Conservation (phyloP, 306 rosid species). For the Cicer chorassanicum region DNA sequence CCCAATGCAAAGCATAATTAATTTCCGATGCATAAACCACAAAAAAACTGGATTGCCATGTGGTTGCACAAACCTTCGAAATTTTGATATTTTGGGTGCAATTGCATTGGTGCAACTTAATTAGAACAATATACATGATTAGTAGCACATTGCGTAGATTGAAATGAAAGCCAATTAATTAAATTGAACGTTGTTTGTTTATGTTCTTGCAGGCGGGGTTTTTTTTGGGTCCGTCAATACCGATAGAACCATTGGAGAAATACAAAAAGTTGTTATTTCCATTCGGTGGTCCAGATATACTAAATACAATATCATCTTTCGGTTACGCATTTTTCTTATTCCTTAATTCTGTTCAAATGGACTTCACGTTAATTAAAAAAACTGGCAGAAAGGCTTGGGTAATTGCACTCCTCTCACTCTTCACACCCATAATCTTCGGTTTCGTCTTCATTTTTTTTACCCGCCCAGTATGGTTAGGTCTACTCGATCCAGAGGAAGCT, state of each 20-base stretch:
- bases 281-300: constrained; percentile 39
- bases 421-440: background rate
- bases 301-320: constrained; percentile 29
- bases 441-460: accelerated
- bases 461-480: accelerated
- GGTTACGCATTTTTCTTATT: constrained; percentile 52
- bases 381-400: constrained; percentile 52
- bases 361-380: constrained; percentile 44
- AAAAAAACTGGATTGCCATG: too few species aligned
- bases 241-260: background rate
- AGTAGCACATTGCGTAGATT: too few species aligned
- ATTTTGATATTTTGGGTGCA: too few species aligned
- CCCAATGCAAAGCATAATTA: too few species aligned
- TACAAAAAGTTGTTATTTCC: constrained; percentile 40
- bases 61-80: too few species aligned
- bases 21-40: too few species aligned
- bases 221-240: constrained; percentile 49
- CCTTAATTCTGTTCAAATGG: constrained; percentile 53
- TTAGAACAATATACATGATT: too few species aligned
- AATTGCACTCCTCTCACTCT: constrained; percentile 23
- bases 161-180: too few species aligned
- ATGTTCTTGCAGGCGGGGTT: constrained; percentile 49
- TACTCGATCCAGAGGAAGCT: accelerated
- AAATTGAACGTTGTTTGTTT: background rate
- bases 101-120: too few species aligned